Conservation (phyloP, 2,329 filamentous ascomycete species). For the Diplodia sapinea region DNA sequence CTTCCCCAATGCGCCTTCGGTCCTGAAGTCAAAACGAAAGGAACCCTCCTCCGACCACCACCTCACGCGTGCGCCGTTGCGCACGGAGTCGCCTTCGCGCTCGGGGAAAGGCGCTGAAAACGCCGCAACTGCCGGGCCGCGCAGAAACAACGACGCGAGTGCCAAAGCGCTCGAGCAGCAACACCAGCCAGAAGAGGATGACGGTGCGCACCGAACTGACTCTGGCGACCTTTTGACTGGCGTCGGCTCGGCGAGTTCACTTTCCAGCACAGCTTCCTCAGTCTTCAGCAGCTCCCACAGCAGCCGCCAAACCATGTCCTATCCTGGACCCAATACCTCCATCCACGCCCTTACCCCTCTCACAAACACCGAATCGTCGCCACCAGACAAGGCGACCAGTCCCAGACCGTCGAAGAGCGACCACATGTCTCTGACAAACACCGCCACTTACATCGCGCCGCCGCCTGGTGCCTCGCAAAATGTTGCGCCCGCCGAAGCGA, state of each 20-base stretch:
- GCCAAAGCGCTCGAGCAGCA: constrained; percentile 33
- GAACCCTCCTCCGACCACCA: constrained; percentile 34
- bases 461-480: constrained; percentile 41
- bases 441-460: constrained; percentile 43
- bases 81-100: constrained; percentile 31
- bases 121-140: constrained; percentile 33
- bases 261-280: constrained; percentile 73
- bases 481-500: constrained; percentile 53
- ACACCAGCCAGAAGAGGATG: constrained; percentile 41
- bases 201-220: constrained; percentile 65
- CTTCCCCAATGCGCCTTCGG: constrained; percentile 78
- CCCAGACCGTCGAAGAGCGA: constrained; percentile 55
- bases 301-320: constrained; percentile 57
- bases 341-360: constrained; percentile 66
- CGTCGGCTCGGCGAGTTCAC: constrained; percentile 74
- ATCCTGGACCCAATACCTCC: constrained; percentile 60
- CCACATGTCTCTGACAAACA: constrained; percentile 42
- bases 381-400: constrained; percentile 62
- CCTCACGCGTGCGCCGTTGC: constrained; percentile 27
- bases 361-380: constrained; percentile 70
- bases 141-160: constrained; percentile 31
- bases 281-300: constrained; percentile 66
- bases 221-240: constrained; percentile 71
- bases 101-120: constrained; percentile 32
- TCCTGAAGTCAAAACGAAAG: constrained; percentile 57